Conservation (phyloP, 768 basidiomycete genomes). For the Ramaria sp. region DNA sequence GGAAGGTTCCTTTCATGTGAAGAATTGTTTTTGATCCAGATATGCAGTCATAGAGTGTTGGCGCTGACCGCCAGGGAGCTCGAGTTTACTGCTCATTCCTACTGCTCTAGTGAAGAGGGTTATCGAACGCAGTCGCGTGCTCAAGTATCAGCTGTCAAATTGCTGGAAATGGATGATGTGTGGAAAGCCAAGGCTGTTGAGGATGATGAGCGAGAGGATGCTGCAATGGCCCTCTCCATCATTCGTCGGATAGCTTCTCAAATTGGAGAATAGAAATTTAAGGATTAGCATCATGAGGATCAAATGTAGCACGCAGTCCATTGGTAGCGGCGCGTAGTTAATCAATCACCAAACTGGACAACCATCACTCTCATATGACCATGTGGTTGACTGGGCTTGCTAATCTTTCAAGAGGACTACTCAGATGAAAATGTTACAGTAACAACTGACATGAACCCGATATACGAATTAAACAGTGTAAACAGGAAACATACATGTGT, state of each 20-base stretch:
- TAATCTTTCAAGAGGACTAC: no score
- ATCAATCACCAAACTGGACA: no score
- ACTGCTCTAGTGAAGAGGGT: slow-evolving; percentile 40
- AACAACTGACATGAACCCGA: no score
- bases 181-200: not conserved
- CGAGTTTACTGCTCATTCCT: slow-evolving; percentile 36
- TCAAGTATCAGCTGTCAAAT: slow-evolving; percentile 26
- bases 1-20: not conserved
- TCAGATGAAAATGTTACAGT: no score
- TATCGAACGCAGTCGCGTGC: slow-evolving; percentile 30
- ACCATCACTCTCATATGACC: no score
- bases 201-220: not conserved
- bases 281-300: no score
- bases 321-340: no score
- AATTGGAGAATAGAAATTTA: not conserved
- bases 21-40: no score
- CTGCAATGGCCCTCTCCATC: not conserved
- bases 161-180: slow-evolving; percentile 13
- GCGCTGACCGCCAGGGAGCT: slow-evolving; percentile 31
- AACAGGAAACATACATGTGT: no score
- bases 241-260: not conserved
- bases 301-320: no score
- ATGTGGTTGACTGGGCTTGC: no score
- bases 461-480: no score
- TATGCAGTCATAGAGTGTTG: slow-evolving; percentile 26